A percentile compares a stretch with the other conserved stretches of the same genome.
phyloP scores from a whole-genome alignment of 495 filamentous ascomycete genomes.

The Cercophora scortea region DNA sequence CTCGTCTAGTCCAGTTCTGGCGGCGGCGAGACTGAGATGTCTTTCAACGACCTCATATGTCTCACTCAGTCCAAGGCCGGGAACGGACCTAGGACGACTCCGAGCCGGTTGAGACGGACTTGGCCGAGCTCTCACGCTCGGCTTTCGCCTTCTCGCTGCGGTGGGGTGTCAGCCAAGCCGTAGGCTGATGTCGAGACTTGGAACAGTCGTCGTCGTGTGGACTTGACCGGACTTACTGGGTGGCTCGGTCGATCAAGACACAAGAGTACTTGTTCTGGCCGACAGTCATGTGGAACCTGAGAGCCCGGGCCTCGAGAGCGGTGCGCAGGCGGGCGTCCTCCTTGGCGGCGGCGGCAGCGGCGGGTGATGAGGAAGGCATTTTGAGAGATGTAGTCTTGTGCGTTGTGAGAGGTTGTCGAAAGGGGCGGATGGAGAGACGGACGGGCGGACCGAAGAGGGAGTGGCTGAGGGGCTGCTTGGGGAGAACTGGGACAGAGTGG shows the following conservation, averaged over 20 bases:
- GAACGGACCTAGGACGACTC: too few relatives aligned
- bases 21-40: too few relatives aligned
- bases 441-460: neutral
- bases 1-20: too few relatives aligned
- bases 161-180: slow-evolving; percentile 2
- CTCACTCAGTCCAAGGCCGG: too few relatives aligned
- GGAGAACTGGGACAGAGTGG: neutral
- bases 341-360: slow-evolving; percentile 1
- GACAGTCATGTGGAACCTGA: slow-evolving; percentile 38
- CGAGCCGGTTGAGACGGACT: neutral
- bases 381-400: neutral
- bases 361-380: slow-evolving; percentile 7
- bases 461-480: neutral
- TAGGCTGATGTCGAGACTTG: neutral
- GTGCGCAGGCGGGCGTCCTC: slow-evolving; percentile 19
- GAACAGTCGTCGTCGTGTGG: too few relatives aligned
- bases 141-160: slow-evolving; percentile 29
- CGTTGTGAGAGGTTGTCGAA: neutral
- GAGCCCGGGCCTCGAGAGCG: slow-evolving; percentile 24
- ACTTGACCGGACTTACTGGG: slow-evolving; percentile 35
- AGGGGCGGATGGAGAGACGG: neutral
- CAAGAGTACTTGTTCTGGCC: slow-evolving; percentile 30
- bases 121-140: neutral
- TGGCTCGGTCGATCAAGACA: slow-evolving; percentile 32
- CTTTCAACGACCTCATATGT: too few relatives aligned